Evolutionary conservation across 805 yeast species (phyloP).

Genomic region (Metschnikowia bowlesiae): DNA sequence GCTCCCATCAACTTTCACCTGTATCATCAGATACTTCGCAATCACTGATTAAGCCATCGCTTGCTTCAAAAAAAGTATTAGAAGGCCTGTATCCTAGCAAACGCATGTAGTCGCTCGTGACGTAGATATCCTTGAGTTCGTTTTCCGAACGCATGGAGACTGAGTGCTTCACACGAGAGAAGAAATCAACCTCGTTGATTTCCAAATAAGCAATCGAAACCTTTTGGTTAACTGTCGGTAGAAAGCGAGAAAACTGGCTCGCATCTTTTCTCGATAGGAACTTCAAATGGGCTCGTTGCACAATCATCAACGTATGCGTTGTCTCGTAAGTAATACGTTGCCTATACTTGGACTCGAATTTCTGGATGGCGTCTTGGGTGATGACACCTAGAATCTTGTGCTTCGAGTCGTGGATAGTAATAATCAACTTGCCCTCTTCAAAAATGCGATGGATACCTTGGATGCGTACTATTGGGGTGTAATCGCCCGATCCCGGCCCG

Average conservation of each 20-base stretch:
- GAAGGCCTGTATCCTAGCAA: constrained; percentile 1
- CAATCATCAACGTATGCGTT: constrained; percentile 21
- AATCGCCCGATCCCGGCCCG: constrained; percentile 7
- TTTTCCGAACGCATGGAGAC: constrained; percentile 20
- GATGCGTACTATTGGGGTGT: constrained; percentile 28
- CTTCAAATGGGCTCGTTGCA: constrained; percentile 25
- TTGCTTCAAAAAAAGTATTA: not conserved
- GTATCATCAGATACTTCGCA: not conserved
- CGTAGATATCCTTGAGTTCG: constrained; percentile 22
- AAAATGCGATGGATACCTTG: constrained; percentile 22
- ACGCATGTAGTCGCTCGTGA: not conserved
- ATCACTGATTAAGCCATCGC: not conserved
- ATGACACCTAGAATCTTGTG: constrained; percentile 29
- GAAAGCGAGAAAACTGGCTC: constrained; percentile 1
- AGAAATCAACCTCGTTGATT: constrained; percentile 26
- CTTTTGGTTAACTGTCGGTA: not conserved
- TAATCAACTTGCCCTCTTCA: constrained; percentile 22
- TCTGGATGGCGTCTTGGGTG: constrained; percentile 23
- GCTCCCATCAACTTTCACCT: not conserved
- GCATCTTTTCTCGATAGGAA: constrained; percentile 14
- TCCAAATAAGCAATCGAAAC: constrained; percentile 24
- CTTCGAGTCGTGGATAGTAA: constrained; percentile 28
- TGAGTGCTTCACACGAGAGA: constrained; percentile 28
- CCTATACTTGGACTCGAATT: constrained; percentile 28
- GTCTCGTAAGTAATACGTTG: constrained; percentile 34